A percentile compares a stretch with the other conserved stretches of the same genome.
Conservation (phyloP, 352 stramenopile genomes). For the Phytophthora constricta region DNA sequence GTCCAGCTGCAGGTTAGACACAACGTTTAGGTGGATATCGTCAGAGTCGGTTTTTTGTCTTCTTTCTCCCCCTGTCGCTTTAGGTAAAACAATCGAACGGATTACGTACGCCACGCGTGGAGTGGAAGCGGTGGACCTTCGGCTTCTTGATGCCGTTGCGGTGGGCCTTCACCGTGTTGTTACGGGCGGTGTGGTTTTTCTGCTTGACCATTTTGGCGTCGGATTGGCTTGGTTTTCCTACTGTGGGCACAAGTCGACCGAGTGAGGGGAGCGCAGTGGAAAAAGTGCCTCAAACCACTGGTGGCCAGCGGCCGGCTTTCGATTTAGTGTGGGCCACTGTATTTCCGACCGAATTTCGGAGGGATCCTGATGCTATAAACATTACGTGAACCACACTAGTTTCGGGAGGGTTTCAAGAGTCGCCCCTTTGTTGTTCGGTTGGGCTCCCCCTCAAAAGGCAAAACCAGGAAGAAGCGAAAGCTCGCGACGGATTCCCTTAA, state of each 20-base stretch:
- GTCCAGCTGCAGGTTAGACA: no score
- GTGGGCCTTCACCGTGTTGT: slow-evolving; percentile 98
- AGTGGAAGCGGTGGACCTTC: slow-evolving; percentile 95
- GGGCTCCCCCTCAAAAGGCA: slow-evolving; percentile 2
- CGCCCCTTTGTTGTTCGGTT: no score
- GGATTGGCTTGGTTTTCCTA: slow-evolving; percentile 66
- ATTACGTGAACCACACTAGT: no score
- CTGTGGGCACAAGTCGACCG: slow-evolving; percentile 29
- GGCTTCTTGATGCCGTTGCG: slow-evolving; percentile 98
- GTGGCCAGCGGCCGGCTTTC: slow-evolving; percentile 37
- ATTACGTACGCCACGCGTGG: slow-evolving; percentile 90
- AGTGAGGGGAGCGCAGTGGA: slow-evolving; percentile 1
- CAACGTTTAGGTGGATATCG: no score
- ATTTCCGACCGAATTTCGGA: no score
- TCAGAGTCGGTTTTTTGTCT: no score
- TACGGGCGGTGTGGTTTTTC: slow-evolving; percentile 98
- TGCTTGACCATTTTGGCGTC: slow-evolving; percentile 91
- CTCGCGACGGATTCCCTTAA: slow-evolving; percentile 17
- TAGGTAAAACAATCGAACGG: background rate
- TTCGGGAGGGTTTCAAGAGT: no score
- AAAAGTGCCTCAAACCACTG: slow-evolving; percentile 22
- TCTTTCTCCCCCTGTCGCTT: no score
- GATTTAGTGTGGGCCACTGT: slow-evolving; percentile 26
- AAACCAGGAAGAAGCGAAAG: slow-evolving; percentile 32
- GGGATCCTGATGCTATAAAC: no score